These are phyloP conservation scores for Eleusine indica DNA, from an alignment of 176 grass and related monocot genomes.

Conservation along the genomic window DNA sequence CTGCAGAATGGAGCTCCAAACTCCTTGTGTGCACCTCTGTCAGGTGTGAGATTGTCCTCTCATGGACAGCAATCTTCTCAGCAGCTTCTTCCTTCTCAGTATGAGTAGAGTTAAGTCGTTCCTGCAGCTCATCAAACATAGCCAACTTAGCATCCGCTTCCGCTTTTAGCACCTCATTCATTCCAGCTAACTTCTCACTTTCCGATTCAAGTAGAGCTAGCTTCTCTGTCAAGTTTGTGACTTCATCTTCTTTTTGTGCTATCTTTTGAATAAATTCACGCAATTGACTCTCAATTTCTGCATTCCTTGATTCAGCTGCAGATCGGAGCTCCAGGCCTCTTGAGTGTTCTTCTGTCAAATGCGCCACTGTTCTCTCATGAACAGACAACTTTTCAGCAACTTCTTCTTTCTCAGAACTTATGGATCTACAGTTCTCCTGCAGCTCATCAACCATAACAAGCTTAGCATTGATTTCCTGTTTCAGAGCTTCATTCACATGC, in stretches of 20 bases:
- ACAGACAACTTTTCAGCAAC: slow-evolving; percentile 39
- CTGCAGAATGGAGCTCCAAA: slow-evolving; percentile 55
- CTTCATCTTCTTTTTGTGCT: slow-evolving; percentile 51
- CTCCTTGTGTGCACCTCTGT: slow-evolving; percentile 56
- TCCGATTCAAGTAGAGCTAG: slow-evolving; percentile 55
- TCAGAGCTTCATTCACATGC: slow-evolving; percentile 60
- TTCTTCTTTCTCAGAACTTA: slow-evolving; percentile 56
- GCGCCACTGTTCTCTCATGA: slow-evolving; percentile 48
- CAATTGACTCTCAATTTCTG: slow-evolving; percentile 51
- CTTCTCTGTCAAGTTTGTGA: slow-evolving; percentile 47
- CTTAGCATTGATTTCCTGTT: slow-evolving; percentile 54
- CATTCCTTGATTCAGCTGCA: slow-evolving; percentile 44
- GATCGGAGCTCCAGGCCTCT: slow-evolving; percentile 54
- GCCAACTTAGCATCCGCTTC: slow-evolving; percentile 52
- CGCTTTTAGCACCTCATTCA: slow-evolving; percentile 42
- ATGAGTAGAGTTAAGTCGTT: slow-evolving; percentile 52
- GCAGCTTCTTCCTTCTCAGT: slow-evolving; percentile 56
- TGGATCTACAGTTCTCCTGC: slow-evolving; percentile 43
- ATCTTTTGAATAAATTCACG: slow-evolving; percentile 42
- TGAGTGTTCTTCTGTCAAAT: slow-evolving; percentile 53
- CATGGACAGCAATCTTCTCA: slow-evolving; percentile 52
- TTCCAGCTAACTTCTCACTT: slow-evolving; percentile 52
- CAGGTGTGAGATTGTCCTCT: slow-evolving; percentile 55
- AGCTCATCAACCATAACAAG: slow-evolving; percentile 54
- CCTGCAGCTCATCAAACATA: slow-evolving; percentile 63